These are phyloP conservation scores for Puccinia triticina DNA, from an alignment of 1,284 basidiomycete genomes.

Conservation along the genomic window DNA sequence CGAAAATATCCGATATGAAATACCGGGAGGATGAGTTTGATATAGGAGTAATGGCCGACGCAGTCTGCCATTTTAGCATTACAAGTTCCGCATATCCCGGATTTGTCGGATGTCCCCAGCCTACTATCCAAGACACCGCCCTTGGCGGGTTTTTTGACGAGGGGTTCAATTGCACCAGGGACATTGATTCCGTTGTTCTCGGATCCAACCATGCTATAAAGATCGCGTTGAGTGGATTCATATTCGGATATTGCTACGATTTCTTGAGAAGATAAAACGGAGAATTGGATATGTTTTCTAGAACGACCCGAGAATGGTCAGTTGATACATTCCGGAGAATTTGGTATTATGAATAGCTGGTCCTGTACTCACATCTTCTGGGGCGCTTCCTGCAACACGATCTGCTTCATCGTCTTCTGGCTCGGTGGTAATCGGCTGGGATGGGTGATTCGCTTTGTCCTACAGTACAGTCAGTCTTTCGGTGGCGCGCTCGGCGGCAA, in stretches of 20 bases:
- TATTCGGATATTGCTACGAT: slow-evolving; percentile 92
- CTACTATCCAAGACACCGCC: slow-evolving; percentile 87
- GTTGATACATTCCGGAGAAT: not conserved
- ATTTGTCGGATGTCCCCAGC: slow-evolving; percentile 92
- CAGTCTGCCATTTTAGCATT: slow-evolving; percentile 89
- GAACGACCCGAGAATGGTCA: slow-evolving; percentile 26
- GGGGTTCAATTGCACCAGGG: slow-evolving; percentile 56
- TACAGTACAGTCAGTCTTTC: not conserved
- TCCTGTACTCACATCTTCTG: slow-evolving; percentile 42
- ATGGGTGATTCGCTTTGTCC: not conserved
- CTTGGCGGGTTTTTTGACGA: slow-evolving; percentile 73
- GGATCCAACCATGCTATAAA: slow-evolving; percentile 68
- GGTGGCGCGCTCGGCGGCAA: not conserved
- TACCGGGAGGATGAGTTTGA: slow-evolving; percentile 56
- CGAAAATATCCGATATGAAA: slow-evolving; percentile 91
- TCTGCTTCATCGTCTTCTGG: slow-evolving; percentile 40
- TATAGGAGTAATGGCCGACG: slow-evolving; percentile 87
- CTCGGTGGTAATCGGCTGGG: not conserved
- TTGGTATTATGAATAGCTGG: not conserved
- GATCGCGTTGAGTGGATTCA: slow-evolving; percentile 84
- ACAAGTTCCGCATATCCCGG: slow-evolving; percentile 89
- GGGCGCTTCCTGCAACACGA: slow-evolving; percentile 48
- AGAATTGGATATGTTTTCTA: slow-evolving; percentile 77
- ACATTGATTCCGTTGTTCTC: slow-evolving; percentile 56
- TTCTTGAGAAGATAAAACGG: slow-evolving; percentile 85